Evolutionary conservation across 2,329 filamentous ascomycete species (phyloP).

Genomic region (Aquanectria penicillioides): DNA sequence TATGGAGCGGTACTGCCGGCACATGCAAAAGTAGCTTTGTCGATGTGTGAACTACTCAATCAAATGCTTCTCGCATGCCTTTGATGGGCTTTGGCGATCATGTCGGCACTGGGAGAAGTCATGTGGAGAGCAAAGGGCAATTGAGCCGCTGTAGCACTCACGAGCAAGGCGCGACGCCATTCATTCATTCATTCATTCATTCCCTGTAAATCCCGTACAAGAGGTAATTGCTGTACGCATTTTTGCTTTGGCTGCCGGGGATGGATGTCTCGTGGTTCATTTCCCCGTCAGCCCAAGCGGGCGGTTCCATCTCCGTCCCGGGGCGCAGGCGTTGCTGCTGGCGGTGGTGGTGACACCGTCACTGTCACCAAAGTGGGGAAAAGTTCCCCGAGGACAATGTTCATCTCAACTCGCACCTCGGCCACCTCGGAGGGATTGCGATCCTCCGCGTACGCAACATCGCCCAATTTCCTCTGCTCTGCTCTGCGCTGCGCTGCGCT

Average conservation of each 20-base stretch:
- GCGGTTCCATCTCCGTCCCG: background rate
- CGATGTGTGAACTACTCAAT: background rate
- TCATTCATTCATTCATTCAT: no score
- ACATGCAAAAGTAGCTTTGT: background rate
- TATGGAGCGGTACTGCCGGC: background rate
- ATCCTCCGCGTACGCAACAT: background rate
- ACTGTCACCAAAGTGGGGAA: conserved; percentile 3
- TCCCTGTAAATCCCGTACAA: no score
- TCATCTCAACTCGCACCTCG: background rate
- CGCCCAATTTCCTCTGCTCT: background rate
- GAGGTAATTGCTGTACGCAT: no score
- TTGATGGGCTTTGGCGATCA: no score
- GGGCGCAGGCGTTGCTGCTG: no score
- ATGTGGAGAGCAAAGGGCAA: no score
- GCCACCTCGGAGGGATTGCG: conserved; percentile 12
- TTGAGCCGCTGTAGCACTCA: no score
- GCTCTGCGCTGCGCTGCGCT: background rate
- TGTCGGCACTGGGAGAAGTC: no score
- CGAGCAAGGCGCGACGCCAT: no score
- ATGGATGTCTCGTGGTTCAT: no score
- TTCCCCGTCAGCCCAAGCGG: background rate
- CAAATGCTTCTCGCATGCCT: no score
- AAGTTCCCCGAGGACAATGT: background rate
- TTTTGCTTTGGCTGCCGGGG: no score
- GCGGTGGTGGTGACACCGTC: background rate